A percentile compares a stretch with the other conserved stretches of the same genome.
phyloP scores from a whole-genome alignment of 2,329 filamentous ascomycete genomes.

The Ophiostoma australiae region DNA sequence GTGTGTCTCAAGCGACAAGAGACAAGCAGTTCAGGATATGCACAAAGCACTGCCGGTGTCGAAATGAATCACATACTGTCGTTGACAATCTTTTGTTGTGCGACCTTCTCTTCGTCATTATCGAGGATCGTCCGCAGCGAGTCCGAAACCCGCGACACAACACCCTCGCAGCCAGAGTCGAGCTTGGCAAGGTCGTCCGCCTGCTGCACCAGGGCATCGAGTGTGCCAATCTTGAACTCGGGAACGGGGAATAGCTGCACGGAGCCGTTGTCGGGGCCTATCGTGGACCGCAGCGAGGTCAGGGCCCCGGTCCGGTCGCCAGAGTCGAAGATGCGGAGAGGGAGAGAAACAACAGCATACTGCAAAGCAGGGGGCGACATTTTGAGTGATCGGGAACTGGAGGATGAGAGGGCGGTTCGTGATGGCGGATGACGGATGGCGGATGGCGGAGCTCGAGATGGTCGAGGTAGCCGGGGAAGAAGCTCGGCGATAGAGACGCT shows the following conservation, averaged over 20 bases:
- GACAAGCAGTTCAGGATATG: not conserved
- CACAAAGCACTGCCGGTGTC: not conserved
- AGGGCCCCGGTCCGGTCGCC: constrained; percentile 77
- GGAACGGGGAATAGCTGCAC: constrained; percentile 77
- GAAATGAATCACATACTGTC: constrained; percentile 57
- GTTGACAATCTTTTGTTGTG: constrained; percentile 87
- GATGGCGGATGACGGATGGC: constrained; percentile 2
- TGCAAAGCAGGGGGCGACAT: constrained; percentile 49
- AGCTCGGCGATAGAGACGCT: not conserved
- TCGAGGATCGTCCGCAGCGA: constrained; percentile 78
- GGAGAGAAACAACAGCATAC: constrained; percentile 87
- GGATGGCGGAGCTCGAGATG: constrained; percentile 4
- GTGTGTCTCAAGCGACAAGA: too few species aligned
- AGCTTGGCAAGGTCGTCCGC: constrained; percentile 93
- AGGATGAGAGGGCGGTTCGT: not conserved
- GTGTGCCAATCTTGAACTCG: constrained; percentile 94
- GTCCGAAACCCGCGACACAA: constrained; percentile 84
- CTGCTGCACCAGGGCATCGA: constrained; percentile 92
- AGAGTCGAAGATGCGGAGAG: constrained; percentile 77
- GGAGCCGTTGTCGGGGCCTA: constrained; percentile 69
- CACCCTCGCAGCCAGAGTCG: constrained; percentile 69
- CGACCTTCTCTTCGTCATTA: constrained; percentile 74
- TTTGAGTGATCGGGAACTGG: constrained; percentile 22
- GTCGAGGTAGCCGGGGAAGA: not conserved
- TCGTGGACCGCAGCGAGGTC: constrained; percentile 64